A percentile compares a stretch with the other conserved stretches of the same genome.
Evolutionary conservation across 306 rosid species (phyloP).

Genomic region (Alnus glutinosa): DNA sequence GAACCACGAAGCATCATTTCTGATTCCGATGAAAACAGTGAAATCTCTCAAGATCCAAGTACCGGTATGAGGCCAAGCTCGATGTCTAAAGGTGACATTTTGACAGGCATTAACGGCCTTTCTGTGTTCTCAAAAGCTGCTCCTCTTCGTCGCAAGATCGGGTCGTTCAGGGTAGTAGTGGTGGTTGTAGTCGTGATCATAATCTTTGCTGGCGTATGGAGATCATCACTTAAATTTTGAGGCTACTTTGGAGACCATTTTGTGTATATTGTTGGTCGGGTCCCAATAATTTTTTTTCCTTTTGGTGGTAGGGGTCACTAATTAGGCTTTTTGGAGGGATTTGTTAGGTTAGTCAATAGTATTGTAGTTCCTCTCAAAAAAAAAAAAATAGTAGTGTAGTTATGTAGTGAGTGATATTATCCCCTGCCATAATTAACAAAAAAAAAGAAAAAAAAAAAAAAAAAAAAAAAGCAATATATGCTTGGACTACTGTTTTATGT

Average conservation of each 20-base stretch:
- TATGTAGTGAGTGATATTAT: not conserved
- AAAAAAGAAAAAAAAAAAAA: not conserved
- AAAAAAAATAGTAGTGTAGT: not conserved
- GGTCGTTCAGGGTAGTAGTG: slow-evolving; percentile 45
- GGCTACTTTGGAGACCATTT: slow-evolving; percentile 31
- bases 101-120: slow-evolving; percentile 33
- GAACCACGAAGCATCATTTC: slow-evolving; percentile 20
- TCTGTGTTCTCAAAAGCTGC: slow-evolving; percentile 29
- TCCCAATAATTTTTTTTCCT: slow-evolving; percentile 19
- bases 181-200: slow-evolving; percentile 38
- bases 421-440: too few relatives aligned
- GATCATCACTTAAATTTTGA: slow-evolving; percentile 43
- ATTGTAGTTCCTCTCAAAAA: not conserved
- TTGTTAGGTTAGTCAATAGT: slow-evolving; percentile 15
- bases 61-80: slow-evolving; percentile 10
- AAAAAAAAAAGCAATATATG: not conserved
- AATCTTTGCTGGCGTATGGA: slow-evolving; percentile 54
- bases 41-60: slow-evolving; percentile 29
- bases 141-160: slow-evolving; percentile 25
- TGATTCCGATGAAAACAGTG: slow-evolving; percentile 29
- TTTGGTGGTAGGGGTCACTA: not conserved
- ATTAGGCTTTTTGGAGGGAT: slow-evolving; percentile 29
- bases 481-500: not conserved
- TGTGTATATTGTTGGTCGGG: slow-evolving; percentile 13
- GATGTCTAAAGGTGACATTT: slow-evolving; percentile 21